Conservation (phyloP, 345 rosid species). For the Lenwebbia sp. region DNA sequence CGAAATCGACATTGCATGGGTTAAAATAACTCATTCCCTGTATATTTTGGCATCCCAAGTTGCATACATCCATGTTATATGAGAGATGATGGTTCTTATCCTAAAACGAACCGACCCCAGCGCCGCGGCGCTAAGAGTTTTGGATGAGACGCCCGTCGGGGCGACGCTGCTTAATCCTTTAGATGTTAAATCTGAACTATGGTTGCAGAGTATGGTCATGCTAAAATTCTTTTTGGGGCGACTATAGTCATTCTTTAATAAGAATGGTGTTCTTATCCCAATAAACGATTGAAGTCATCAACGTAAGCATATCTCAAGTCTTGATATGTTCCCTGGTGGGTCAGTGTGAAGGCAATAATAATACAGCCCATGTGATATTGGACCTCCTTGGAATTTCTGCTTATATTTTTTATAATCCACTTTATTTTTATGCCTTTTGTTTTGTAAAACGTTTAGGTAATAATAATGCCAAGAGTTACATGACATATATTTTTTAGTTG, state of each 20-base stretch:
- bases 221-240: neutral
- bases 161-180: neutral
- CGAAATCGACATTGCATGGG: neutral
- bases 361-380: neutral
- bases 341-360: neutral
- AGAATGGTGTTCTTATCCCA: neutral
- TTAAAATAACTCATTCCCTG: neutral
- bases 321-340: neutral
- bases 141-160: neutral
- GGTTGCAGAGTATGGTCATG: neutral
- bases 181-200: neutral
- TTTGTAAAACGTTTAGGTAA: neutral
- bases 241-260: neutral
- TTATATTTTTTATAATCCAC: neutral
- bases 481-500: neutral
- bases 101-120: neutral
- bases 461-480: neutral
- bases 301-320: neutral
- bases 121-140: neutral
- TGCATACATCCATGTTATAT: neutral
- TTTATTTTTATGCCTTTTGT: neutral
- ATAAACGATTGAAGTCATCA: neutral
- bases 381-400: neutral
- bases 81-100: neutral
- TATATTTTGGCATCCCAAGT: neutral